Conservation (phyloP, 2,329 filamentous ascomycete species). For the Colletotrichum phormii region DNA sequence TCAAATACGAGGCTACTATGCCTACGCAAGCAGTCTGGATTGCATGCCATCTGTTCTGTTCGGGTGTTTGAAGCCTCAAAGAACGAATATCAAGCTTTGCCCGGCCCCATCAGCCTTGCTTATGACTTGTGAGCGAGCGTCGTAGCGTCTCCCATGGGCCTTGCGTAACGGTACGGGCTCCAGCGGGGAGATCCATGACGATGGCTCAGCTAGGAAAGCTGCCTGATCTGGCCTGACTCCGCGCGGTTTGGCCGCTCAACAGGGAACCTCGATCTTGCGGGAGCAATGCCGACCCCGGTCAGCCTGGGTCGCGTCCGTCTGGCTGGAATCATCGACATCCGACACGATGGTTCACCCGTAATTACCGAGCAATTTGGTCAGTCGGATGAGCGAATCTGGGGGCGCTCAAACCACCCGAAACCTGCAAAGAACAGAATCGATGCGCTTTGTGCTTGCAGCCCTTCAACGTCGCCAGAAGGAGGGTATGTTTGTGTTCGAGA, state of each 20-base stretch:
- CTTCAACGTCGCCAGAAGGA: not conserved
- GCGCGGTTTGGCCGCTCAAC: slow-evolving; percentile 9
- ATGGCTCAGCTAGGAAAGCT: slow-evolving; percentile 11
- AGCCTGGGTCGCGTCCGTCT: slow-evolving; percentile 22
- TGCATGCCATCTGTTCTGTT: not conserved
- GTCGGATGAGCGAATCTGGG: slow-evolving; percentile 27
- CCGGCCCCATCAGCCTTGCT: not conserved
- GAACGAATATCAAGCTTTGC: slow-evolving; percentile 7
- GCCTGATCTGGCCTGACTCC: slow-evolving; percentile 18
- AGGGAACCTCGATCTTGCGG: slow-evolving; percentile 5
- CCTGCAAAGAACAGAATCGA: slow-evolving; percentile 11
- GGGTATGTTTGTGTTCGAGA: not conserved
- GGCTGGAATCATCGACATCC: slow-evolving; percentile 14
- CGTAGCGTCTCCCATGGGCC: not conserved
- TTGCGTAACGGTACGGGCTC: not conserved
- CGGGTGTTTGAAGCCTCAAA: not conserved
- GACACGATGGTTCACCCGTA: slow-evolving; percentile 27
- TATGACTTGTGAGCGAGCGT: slow-evolving; percentile 2
- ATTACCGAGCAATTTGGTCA: slow-evolving; percentile 20
- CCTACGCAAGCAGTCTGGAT: not conserved
- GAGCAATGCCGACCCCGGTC: slow-evolving; percentile 13
- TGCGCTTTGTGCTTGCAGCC: not conserved
- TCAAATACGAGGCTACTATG: not conserved
- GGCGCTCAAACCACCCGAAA: slow-evolving; percentile 17
- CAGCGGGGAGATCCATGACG: slow-evolving; percentile 27